Base-by-base conservation (phyloP, 202 grass and related monocot genomes). In the Dendrocalamus latiflorus region DNA sequence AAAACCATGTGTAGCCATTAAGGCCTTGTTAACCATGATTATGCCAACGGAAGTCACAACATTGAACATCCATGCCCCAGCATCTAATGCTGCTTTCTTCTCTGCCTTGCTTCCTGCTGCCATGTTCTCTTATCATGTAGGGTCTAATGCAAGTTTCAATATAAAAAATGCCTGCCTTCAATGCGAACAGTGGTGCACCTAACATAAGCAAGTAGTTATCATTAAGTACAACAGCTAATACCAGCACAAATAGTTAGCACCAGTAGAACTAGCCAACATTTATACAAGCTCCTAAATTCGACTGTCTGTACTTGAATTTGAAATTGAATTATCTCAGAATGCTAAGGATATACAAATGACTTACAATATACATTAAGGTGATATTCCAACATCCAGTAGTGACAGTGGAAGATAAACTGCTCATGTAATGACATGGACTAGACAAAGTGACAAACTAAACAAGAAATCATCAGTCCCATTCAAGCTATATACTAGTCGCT, bases 41-140 rank as follows among this genome's bases (percentile, higher is more conserved):
- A 94, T 87, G 45, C 91, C 91, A 53, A 94, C 91, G 4, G 91
- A 94, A 44, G 89, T 94, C 7, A 94, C 89, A 76, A 94, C 89
- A 79, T 91, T 94, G 83, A 94, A 94, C 62, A 87, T 89, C 91
- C 91, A 94, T 70, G 89, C 89, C 30, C 88, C n/a, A n/a, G n/a
- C n/a, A n/a, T n/a, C n/a, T n/a, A n/a, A n/a, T n/a, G n/a, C n/a
- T n/a, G n/a, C n/a, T 33, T 94, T 94, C 69, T 82, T 86, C 66
- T 94, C 89, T 67, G 81, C 79, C 69, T 91, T 94, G 69, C 83
- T 89, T 87, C 65, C 83, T 56, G 89, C 80, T 73, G 91, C 75
- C 91, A 91, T 94, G 33, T 9, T 75, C 65, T 42, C 57, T 83
- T 83, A 36, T 75, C 81, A 83, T 80, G 36, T 54, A 83, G 70